Percentiles rank a stretch among this genome's conserved stretches.
Conservation (phyloP, 106 monocot species). For the Dioscorea alata region DNA sequence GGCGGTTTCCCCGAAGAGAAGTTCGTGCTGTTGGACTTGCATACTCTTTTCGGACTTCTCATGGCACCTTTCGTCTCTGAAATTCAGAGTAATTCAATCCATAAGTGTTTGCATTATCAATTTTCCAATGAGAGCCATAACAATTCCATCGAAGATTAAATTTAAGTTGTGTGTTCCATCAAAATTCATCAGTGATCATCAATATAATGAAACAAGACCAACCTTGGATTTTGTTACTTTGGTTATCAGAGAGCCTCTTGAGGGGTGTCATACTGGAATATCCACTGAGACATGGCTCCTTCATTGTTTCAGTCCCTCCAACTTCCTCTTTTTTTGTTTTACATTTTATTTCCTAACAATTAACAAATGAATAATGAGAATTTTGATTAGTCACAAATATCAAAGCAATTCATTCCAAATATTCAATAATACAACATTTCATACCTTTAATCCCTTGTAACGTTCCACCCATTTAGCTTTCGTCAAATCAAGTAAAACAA, state of each 20-base stretch:
- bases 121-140: neutral
- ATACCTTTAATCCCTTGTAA: slow-evolving; percentile 57
- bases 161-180: neutral
- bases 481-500: slow-evolving; percentile 31
- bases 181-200: neutral
- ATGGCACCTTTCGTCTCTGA: slow-evolving; percentile 21
- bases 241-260: slow-evolving; percentile 35
- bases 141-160: neutral
- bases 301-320: slow-evolving; percentile 14
- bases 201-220: slow-evolving; percentile 3
- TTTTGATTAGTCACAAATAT: no score
- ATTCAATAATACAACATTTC: no score
- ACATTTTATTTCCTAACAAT: neutral
- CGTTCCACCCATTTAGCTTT: slow-evolving; percentile 58
- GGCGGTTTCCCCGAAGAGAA: neutral
- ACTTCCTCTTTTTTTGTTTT: slow-evolving; percentile 36
- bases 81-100: neutral
- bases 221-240: slow-evolving; percentile 33
- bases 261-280: slow-evolving; percentile 21
- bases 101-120: neutral
- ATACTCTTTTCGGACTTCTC: slow-evolving; percentile 29
- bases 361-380: no score
- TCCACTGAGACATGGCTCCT: slow-evolving; percentile 10
- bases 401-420: no score
- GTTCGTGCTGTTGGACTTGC: slow-evolving; percentile 2